These are phyloP conservation scores for Paracorniculantispora psalliotae DNA, from an alignment of 2,329 filamentous ascomycete species.

Conservation along the genomic window DNA sequence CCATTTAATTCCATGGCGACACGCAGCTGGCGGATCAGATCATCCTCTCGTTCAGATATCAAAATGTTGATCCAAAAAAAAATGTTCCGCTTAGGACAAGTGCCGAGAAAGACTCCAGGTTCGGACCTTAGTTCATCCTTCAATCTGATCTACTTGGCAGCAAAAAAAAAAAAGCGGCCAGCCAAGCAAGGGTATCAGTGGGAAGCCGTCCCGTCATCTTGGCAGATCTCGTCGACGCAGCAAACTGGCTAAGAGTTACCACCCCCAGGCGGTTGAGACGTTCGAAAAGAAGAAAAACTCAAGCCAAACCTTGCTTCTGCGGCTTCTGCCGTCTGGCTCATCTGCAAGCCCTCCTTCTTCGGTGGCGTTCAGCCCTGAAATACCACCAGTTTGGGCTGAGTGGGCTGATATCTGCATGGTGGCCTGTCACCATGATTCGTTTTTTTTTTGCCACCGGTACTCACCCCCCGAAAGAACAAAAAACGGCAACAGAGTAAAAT, in stretches of 20 bases:
- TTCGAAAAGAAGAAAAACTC: neutral
- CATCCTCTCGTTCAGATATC: neutral
- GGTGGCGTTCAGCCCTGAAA: neutral
- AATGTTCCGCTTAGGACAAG: neutral
- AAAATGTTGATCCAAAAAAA: neutral
- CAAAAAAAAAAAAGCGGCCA: neutral
- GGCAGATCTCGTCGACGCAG: no score
- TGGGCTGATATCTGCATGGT: neutral
- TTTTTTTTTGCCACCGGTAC: neutral
- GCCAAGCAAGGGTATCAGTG: no score
- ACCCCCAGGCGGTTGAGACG: no score
- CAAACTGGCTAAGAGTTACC: no score
- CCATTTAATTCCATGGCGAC: neutral
- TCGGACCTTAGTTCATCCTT: neutral
- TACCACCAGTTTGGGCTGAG: neutral
- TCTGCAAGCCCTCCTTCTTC: neutral
- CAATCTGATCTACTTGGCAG: neutral
- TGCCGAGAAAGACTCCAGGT: neutral
- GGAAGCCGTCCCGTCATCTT: no score
- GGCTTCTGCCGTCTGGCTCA: neutral
- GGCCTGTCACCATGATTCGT: neutral
- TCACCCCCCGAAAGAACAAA: neutral
- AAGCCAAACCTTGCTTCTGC: neutral
- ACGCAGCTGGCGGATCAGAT: neutral
- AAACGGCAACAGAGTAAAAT: neutral